phyloP scores from a whole-genome alignment of 257 asterid species.

The Solanum tarapatanum region DNA sequence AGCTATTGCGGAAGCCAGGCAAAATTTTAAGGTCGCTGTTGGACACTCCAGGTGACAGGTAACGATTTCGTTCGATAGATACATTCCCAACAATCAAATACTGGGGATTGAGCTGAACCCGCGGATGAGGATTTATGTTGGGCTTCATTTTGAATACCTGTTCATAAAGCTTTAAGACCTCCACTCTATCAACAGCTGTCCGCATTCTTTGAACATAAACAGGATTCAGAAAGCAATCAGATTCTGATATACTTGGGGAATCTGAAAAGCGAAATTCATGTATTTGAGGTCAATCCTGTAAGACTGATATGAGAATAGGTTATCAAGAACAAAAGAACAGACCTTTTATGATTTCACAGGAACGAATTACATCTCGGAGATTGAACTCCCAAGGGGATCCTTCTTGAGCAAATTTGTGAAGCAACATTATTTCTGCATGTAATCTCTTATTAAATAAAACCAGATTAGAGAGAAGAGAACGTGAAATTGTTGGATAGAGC shows the following conservation, averaged over 20 bases:
- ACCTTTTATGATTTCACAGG: slow-evolving; percentile 88
- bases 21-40: slow-evolving; percentile 48
- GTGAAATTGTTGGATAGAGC: slow-evolving; percentile 53
- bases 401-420: slow-evolving; percentile 67
- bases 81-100: slow-evolving; percentile 45
- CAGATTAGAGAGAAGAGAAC: slow-evolving; percentile 41
- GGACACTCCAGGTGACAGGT: slow-evolving; percentile 33
- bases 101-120: slow-evolving; percentile 46
- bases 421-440: slow-evolving; percentile 65
- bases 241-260: slow-evolving; percentile 37
- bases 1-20: slow-evolving; percentile 54
- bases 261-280: slow-evolving; percentile 26
- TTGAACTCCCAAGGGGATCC: slow-evolving; percentile 99
- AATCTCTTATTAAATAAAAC: slow-evolving; percentile 62
- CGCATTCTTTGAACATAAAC: slow-evolving; percentile 96
- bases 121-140: slow-evolving; percentile 45
- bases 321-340: neutral
- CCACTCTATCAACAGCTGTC: slow-evolving; percentile 56
- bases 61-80: slow-evolving; percentile 43
- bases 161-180: slow-evolving; percentile 63
- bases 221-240: slow-evolving; percentile 67
- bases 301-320: neutral
- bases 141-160: slow-evolving; percentile 61
- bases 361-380: slow-evolving; percentile 88
- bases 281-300: slow-evolving; percentile 4